phyloP scores from a whole-genome alignment of 2,329 filamentous ascomycete genomes.

The Fusarium nelsonii region DNA sequence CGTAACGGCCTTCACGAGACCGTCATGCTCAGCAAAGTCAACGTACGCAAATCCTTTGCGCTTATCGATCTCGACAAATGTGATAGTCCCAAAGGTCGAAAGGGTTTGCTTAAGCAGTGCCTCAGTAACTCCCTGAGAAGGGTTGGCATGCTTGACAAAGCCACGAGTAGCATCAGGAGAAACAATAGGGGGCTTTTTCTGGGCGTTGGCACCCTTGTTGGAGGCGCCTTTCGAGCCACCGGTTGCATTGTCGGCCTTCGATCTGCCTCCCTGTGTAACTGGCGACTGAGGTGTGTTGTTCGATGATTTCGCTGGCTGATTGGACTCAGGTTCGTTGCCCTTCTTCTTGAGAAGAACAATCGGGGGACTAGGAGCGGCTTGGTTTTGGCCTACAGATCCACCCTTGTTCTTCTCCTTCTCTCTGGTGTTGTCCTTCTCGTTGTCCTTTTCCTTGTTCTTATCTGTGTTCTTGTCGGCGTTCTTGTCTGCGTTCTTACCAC shows the following conservation, averaged over 20 bases:
- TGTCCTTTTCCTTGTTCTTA: slow-evolving; percentile 54
- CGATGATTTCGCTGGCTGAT: slow-evolving; percentile 44
- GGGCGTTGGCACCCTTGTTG: slow-evolving; percentile 45
- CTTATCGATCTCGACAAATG: slow-evolving; percentile 90
- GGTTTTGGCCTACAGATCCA: slow-evolving; percentile 24
- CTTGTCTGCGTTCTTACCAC: slow-evolving; percentile 57
- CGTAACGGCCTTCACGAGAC: slow-evolving; percentile 81
- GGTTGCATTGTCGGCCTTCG: slow-evolving; percentile 41
- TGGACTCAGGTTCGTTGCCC: slow-evolving; percentile 43
- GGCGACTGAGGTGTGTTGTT: slow-evolving; percentile 41
- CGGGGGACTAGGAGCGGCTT: slow-evolving; percentile 50
- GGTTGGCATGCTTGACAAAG: slow-evolving; percentile 86
- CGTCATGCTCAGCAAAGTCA: slow-evolving; percentile 81
- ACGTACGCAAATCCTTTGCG: slow-evolving; percentile 96
- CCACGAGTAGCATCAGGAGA: slow-evolving; percentile 69
- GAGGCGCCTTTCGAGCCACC: slow-evolving; percentile 37
- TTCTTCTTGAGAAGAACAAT: slow-evolving; percentile 59
- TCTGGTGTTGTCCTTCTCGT: slow-evolving; percentile 47
- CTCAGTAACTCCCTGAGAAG: slow-evolving; percentile 92
- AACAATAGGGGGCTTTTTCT: slow-evolving; percentile 52
- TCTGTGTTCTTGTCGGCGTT: slow-evolving; percentile 55
- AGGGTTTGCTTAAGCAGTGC: slow-evolving; percentile 80
- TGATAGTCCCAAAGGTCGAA: slow-evolving; percentile 77
- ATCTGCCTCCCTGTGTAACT: slow-evolving; percentile 50
- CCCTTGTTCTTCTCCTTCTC: slow-evolving; percentile 46